Base-by-base conservation (phyloP, 75 land plant genomes). In the Cryptomeria japonica region DNA sequence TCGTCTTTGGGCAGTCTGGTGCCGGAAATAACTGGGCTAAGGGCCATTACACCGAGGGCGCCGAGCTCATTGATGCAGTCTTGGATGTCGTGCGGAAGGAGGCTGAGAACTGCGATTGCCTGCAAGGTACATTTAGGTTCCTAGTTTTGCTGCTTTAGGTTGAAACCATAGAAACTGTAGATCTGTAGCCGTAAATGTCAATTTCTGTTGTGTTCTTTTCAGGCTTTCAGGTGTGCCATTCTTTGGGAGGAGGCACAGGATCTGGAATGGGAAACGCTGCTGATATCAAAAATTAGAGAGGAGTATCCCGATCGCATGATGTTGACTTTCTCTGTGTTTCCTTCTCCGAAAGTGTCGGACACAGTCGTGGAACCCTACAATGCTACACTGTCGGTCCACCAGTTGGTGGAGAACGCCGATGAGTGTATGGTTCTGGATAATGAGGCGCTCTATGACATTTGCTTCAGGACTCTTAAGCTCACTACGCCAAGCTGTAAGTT, bases 381-480 rank as follows among this genome's bases (percentile, higher is more conserved):
- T 13, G 55, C 55, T 13, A 51, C 89, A 88, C 85, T 92, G 11
- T 92, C 93, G 28, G 93, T 92, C 47, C 93, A 92, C 79, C 91
- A 90, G 86, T 86, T 91, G 49, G 91, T 90, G 82, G 91, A 90
- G 89, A 90, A 90, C 31, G 93, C 92, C 5, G 93, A 92, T 72
- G 93, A 92, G 84, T 92, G 93, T 70, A 92, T 92, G 93, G 91
- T 90, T 7, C 89, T 92, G 39, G 93, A 92, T 87, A 91, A 91
- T 46, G 91, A 91, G 70, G 92, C 92, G 32, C 84, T 90, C 0
- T 51, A 51, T 51, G 55, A 51, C 55, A 51, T 51, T 51, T 51
- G 55, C 55, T 51, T 51, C 55, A 78, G 93, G 28, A 92, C 93
- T 3, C 92, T 92, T 39, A 92, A 92, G 83, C 93, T 92, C 25